phyloP scores from a whole-genome alignment of 441 rosid species.

The Melastoma candidum region DNA sequence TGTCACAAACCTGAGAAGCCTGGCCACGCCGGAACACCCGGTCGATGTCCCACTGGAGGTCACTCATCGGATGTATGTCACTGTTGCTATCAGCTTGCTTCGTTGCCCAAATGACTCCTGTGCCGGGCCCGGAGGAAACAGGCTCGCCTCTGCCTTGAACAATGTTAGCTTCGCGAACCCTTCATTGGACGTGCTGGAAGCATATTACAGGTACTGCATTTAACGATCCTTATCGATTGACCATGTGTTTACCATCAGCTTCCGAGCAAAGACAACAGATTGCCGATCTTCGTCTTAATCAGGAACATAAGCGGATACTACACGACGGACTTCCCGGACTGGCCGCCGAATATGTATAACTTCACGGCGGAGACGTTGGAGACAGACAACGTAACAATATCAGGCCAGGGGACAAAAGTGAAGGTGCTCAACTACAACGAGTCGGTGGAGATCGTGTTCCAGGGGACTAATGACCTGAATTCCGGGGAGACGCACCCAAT shows the following conservation, averaged over 20 bases:
- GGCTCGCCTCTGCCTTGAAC: constrained; percentile 23
- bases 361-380: constrained; percentile 20
- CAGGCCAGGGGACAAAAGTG: constrained; percentile 12
- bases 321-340: constrained; percentile 29
- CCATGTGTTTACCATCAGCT: background rate
- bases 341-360: constrained; percentile 22
- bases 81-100: constrained; percentile 15
- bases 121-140: constrained; percentile 12
- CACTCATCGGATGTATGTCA: constrained; percentile 17
- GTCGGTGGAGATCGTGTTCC: constrained; percentile 15
- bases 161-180: constrained; percentile 22
- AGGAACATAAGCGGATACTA: constrained; percentile 30
- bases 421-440: constrained; percentile 13
- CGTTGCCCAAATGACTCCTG: constrained; percentile 19
- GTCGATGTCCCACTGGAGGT: constrained; percentile 39
- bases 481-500: constrained; percentile 21
- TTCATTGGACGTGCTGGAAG: constrained; percentile 20
- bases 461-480: constrained; percentile 17
- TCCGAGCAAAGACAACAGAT: background rate
- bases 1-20: constrained; percentile 16
- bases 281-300: background rate
- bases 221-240: background rate
- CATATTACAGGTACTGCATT: constrained; percentile 25
- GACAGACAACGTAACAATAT: background rate
- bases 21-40: constrained; percentile 27